These are phyloP conservation scores for Annulohypoxylon moriforme DNA, from an alignment of 495 filamentous ascomycete genomes.

Conservation along the genomic window DNA sequence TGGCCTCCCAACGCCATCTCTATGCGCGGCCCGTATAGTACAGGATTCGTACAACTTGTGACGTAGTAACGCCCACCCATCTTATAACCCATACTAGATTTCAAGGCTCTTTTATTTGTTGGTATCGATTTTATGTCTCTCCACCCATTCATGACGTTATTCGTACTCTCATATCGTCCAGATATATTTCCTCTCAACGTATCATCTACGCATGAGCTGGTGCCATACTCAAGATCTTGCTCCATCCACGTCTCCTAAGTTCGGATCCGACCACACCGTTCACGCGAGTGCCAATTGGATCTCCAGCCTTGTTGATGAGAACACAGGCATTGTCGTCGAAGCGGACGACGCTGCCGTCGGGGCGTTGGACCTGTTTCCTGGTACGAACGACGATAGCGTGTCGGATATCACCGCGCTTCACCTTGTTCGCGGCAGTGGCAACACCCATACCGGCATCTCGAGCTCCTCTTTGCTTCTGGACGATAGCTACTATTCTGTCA, in stretches of 20 bases:
- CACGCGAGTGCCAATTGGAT: constrained; percentile 93
- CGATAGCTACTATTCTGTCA: constrained; percentile 96
- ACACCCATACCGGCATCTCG: constrained; percentile 64
- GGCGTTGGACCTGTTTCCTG: constrained; percentile 82
- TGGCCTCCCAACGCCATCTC: constrained; percentile 18
- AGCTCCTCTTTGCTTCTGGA: constrained; percentile 88
- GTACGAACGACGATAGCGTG: constrained; percentile 97
- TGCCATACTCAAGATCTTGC: constrained; percentile 95
- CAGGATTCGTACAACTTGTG: constrained; percentile 24
- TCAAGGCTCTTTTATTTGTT: neutral
- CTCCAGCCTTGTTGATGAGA: constrained; percentile 94
- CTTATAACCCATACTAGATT: neutral
- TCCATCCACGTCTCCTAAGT: constrained; percentile 89
- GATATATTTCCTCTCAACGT: neutral
- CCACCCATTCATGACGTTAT: neutral
- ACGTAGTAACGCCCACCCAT: neutral
- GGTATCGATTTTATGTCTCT: neutral
- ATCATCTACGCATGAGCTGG: constrained; percentile 83
- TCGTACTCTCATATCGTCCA: neutral
- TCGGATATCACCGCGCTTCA: constrained; percentile 94
- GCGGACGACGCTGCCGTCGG: constrained; percentile 86
- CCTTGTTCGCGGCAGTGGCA: constrained; percentile 82
- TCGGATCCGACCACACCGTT: constrained; percentile 91
- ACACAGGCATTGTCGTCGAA: constrained; percentile 99
- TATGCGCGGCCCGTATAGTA: constrained; percentile 39